Percentiles rank a stretch among this genome's conserved stretches.
These are phyloP conservation scores for Fusarium verticillioides DNA, from an alignment of 2,329 filamentous ascomycete genomes.

Conservation along the genomic window DNA sequence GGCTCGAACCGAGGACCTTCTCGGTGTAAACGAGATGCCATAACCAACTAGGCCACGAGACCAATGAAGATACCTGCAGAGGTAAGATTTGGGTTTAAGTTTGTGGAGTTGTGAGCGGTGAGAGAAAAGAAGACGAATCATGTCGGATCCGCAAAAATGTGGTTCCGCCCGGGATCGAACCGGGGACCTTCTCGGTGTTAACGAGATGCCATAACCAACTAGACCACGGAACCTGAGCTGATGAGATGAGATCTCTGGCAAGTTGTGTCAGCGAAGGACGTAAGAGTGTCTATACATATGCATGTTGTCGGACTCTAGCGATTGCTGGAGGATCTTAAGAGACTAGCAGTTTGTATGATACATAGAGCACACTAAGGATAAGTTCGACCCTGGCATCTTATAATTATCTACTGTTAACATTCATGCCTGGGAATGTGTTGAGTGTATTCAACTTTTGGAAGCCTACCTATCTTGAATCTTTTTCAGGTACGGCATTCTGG, in stretches of 20 bases:
- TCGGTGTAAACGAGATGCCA: constrained; percentile 42
- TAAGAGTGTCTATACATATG: background rate
- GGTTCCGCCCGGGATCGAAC: constrained; percentile 39
- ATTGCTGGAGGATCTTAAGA: no score
- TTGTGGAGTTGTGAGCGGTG: background rate
- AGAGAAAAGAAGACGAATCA: background rate
- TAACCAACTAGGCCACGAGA: constrained; percentile 43
- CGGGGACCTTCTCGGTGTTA: constrained; percentile 41
- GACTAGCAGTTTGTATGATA: background rate
- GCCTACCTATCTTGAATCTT: background rate
- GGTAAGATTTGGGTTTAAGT: accelerated
- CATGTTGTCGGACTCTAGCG: accelerated
- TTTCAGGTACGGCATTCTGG: accelerated
- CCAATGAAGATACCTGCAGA: background rate
- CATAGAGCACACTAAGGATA: accelerated
- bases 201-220: constrained; percentile 41
- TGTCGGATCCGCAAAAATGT: constrained; percentile 6
- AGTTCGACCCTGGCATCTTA: accelerated
- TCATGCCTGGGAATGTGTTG: accelerated
- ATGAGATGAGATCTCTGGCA: background rate
- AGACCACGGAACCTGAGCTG: constrained; percentile 33
- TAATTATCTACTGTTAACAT: accelerated
- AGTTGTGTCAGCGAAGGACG: accelerated
- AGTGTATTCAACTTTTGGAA: accelerated
- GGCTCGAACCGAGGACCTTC: constrained; percentile 42